phyloP scores from a whole-genome alignment of 2,329 filamentous ascomycete genomes.

The Gnomoniopsis sp. region DNA sequence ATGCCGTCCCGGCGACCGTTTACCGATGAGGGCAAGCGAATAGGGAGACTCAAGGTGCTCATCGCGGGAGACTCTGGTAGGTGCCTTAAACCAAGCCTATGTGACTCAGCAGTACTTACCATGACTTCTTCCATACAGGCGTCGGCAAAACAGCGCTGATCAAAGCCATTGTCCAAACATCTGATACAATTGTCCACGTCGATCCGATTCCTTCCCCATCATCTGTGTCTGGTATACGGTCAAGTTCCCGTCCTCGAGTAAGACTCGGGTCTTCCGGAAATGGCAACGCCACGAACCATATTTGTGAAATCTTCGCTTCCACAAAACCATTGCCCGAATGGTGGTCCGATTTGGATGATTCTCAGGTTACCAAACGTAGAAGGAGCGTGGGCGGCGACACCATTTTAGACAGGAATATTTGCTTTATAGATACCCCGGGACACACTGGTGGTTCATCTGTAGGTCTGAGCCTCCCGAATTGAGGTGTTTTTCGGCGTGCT shows the following conservation, averaged over 20 bases:
- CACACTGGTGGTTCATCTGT: constrained; percentile 53
- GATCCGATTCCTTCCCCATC: constrained; percentile 55
- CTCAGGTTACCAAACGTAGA: constrained; percentile 52
- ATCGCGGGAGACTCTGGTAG: constrained; percentile 75
- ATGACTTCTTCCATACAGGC: constrained; percentile 44
- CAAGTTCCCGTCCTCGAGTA: constrained; percentile 17
- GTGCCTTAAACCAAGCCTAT: neutral
- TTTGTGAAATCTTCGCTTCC: constrained; percentile 72
- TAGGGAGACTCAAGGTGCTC: constrained; percentile 87
- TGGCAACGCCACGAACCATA: constrained; percentile 33
- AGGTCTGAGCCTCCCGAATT: constrained; percentile 24
- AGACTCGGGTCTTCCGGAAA: constrained; percentile 19
- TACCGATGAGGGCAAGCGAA: constrained; percentile 76
- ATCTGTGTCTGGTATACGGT: constrained; percentile 20
- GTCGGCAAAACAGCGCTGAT: constrained; percentile 88
- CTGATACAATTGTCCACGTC: constrained; percentile 90
- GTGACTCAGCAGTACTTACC: neutral
- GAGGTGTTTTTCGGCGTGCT: constrained; percentile 3
- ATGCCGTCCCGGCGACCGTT: constrained; percentile 90
- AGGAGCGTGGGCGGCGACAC: constrained; percentile 73
- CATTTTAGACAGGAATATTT: constrained; percentile 85
- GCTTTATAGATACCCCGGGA: constrained; percentile 83
- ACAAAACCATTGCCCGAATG: constrained; percentile 83
- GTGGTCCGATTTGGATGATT: constrained; percentile 79
- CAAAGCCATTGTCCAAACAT: constrained; percentile 79